phyloP scores from a whole-genome alignment of 768 basidiomycete species.

The Suillus hirtellus region DNA sequence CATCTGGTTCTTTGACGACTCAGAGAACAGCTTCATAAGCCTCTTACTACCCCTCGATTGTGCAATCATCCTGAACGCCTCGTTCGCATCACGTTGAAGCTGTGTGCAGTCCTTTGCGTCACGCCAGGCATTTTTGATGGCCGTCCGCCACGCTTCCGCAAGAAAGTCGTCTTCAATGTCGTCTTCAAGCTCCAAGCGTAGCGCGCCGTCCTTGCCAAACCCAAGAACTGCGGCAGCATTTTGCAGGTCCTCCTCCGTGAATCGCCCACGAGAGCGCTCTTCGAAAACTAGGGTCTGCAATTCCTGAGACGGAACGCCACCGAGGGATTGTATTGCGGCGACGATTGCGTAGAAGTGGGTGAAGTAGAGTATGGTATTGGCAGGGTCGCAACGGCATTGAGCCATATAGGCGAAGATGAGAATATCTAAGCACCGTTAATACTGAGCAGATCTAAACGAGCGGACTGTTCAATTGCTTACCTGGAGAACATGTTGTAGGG shows the following conservation, averaged over 20 bases:
- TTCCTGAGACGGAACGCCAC: constrained; percentile 44
- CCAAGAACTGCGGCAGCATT: constrained; percentile 56
- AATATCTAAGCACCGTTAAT: constrained; percentile 47
- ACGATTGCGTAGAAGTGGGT: constrained; percentile 55
- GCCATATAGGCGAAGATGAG: constrained; percentile 79
- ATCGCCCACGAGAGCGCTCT: constrained; percentile 66
- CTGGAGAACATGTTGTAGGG: constrained; percentile 60
- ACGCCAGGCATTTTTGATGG: constrained; percentile 59
- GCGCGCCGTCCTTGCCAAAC: constrained; percentile 59
- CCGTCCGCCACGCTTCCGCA: constrained; percentile 64
- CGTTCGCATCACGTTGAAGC: constrained; percentile 56
- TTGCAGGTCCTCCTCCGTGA: constrained; percentile 55
- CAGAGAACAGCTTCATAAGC: constrained; percentile 53
- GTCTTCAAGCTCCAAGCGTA: constrained; percentile 69
- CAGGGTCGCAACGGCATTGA: constrained; percentile 80
- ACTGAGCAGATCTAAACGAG: background rate
- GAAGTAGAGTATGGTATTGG: constrained; percentile 63
- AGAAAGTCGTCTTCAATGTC: constrained; percentile 72
- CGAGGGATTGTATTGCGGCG: constrained; percentile 47
- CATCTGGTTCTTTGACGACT: constrained; percentile 58
- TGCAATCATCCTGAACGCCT: constrained; percentile 69
- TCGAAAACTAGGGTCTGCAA: constrained; percentile 60
- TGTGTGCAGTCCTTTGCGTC: constrained; percentile 43
- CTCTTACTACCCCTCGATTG: constrained; percentile 56
- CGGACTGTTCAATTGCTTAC: constrained; percentile 36